Base-by-base conservation (phyloP, 2,329 filamentous ascomycete species). In the Ascocoryne sarcoides region DNA sequence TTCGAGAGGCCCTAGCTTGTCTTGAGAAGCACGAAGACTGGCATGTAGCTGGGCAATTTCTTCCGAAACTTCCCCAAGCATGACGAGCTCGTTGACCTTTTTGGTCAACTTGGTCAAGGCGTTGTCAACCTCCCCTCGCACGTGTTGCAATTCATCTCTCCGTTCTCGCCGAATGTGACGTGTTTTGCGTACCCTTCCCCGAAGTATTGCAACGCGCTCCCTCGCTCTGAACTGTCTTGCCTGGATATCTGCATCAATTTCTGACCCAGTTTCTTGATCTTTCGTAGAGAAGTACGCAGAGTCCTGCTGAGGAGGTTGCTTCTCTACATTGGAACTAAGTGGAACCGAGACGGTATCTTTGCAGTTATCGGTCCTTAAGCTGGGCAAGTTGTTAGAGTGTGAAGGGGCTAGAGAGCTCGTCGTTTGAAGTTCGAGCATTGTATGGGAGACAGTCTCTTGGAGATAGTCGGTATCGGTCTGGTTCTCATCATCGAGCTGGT, bases 121-220 rank as follows among this genome's bases (percentile, higher is more conserved):
- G 20, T 43, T 32, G 16, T 37, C 35, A 15, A 45, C 34, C 2
- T 34, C 33, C 7, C 48, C 39, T 33, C 48, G 39, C 14, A 47
- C 33, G 5, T 23, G 12, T 12, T 33, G 36, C 14, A 52, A 10
- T 16, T 47, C 41, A 8, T 38, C 28, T 26, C 44, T 44, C 4
- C 35, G 30, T 4, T 33, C 41, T 23, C 40, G 44, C 16, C 33
- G 37, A 10, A 40, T n/a, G 10, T 29, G 36, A 18, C 51, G 47
- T n/a, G 48, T 52, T 9, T 47, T 37, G 2, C 28, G 16, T 2
- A 51, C 47, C 33, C 42, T 38, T 10, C 39, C 42, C 16, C 51
- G 47, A 21, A 44, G 40, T 17, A 48, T 46, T 15, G 38, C 33
- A n/a, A 53, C 39, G 14, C 44, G 37, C n/a, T 55, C 47, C 29